These are phyloP conservation scores for Aspergillus ostianus DNA, from an alignment of 495 filamentous ascomycete genomes.

Conservation along the genomic window DNA sequence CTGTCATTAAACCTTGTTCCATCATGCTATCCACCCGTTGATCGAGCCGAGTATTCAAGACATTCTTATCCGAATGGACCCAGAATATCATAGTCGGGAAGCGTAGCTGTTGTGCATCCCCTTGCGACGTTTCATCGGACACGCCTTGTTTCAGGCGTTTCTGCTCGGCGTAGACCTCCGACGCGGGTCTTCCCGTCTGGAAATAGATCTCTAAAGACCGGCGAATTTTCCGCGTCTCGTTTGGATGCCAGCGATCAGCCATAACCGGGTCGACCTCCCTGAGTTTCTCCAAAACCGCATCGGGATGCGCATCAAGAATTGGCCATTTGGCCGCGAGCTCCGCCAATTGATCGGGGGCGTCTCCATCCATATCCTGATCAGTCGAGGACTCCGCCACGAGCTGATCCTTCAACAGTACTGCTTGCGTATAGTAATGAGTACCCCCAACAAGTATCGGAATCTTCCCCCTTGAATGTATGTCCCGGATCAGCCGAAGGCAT, in stretches of 20 bases:
- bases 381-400: constrained; percentile 46
- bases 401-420: constrained; percentile 72
- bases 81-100: constrained; percentile 76
- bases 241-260: constrained; percentile 91
- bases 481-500: constrained; percentile 66
- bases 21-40: constrained; percentile 82
- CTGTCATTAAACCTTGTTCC: constrained; percentile 63
- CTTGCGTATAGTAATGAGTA: constrained; percentile 91
- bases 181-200: constrained; percentile 72
- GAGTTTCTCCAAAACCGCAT: constrained; percentile 68
- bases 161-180: constrained; percentile 86
- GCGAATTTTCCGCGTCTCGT: constrained; percentile 83
- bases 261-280: constrained; percentile 82
- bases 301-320: constrained; percentile 67
- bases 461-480: constrained; percentile 72
- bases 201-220: constrained; percentile 89
- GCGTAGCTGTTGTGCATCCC: constrained; percentile 34
- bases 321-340: constrained; percentile 51
- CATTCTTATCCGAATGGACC: constrained; percentile 71
- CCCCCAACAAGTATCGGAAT: constrained; percentile 92
- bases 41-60: constrained; percentile 68
- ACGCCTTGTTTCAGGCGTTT: constrained; percentile 28
- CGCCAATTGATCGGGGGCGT: neutral
- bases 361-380: constrained; percentile 20
- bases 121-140: constrained; percentile 12